These are phyloP conservation scores for Bretziella fagacearum DNA, from an alignment of 2,329 filamentous ascomycete genomes.

Conservation along the genomic window DNA sequence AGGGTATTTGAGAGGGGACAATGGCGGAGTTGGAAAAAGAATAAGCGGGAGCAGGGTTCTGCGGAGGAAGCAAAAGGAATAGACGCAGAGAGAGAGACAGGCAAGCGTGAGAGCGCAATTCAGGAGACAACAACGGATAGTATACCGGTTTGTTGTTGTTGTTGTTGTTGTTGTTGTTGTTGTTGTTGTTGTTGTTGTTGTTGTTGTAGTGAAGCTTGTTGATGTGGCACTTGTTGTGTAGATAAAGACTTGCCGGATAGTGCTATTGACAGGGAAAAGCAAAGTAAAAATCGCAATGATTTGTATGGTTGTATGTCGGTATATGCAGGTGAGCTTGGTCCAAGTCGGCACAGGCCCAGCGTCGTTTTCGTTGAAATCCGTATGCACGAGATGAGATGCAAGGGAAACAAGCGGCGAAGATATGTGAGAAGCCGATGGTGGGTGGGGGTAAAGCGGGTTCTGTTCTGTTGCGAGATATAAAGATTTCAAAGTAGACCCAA, in stretches of 20 bases:
- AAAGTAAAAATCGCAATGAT: not conserved
- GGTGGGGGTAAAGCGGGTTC: not conserved
- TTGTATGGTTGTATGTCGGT: slow-evolving; percentile 6
- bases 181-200: too few relatives aligned
- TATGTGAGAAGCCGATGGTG: not conserved
- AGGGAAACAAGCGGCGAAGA: slow-evolving; percentile 1
- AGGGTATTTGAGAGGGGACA: too few relatives aligned
- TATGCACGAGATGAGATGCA: slow-evolving; percentile 8
- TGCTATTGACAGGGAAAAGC: not conserved
- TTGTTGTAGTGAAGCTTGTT: not conserved
- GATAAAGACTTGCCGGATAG: not conserved
- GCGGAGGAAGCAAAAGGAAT: not conserved
- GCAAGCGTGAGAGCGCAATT: not conserved
- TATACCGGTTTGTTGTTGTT: not conserved
- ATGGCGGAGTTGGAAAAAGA: slow-evolving; percentile 4
- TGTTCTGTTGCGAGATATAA: not conserved
- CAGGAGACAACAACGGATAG: not conserved
- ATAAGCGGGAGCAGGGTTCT: not conserved
- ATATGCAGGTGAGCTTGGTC: slow-evolving; percentile 13
- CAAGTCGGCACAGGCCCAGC: slow-evolving; percentile 7
- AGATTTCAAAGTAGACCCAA: not conserved
- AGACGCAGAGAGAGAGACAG: not conserved
- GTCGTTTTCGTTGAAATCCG: slow-evolving; percentile 1
- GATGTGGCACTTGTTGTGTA: slow-evolving; percentile 3
- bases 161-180: not conserved